A percentile compares a stretch with the other conserved stretches of the same genome.
These are phyloP conservation scores for Paecilomyces formosus DNA, from an alignment of 2,329 filamentous ascomycete species.

Conservation along the genomic window DNA sequence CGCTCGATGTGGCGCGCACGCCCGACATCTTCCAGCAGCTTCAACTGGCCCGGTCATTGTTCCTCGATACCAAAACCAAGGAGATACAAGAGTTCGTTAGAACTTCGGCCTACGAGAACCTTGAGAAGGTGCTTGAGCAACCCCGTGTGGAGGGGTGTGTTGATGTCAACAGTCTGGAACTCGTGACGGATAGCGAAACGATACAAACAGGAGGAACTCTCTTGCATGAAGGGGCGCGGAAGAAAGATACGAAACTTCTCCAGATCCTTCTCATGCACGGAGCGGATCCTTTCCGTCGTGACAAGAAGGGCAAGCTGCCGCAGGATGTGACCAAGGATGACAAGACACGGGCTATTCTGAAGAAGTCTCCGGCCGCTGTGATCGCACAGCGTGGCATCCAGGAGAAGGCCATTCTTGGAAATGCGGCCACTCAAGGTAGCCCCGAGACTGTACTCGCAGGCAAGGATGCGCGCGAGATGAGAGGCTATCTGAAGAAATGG, in stretches of 20 bases:
- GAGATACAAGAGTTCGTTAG: slow-evolving; percentile 75
- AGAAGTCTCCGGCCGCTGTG: slow-evolving; percentile 88
- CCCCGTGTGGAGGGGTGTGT: slow-evolving; percentile 76
- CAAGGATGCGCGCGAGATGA: slow-evolving; percentile 92
- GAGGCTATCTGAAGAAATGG: slow-evolving; percentile 98
- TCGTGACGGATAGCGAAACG: slow-evolving; percentile 72
- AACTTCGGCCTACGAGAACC: slow-evolving; percentile 63
- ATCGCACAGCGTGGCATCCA: slow-evolving; percentile 93
- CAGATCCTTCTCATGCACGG: slow-evolving; percentile 87
- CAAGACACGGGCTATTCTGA: slow-evolving; percentile 76
- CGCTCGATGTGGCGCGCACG: slow-evolving; percentile 81
- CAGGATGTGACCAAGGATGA: slow-evolving; percentile 97
- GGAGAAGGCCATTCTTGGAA: slow-evolving; percentile 90
- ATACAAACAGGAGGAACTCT: slow-evolving; percentile 81
- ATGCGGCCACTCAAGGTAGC: slow-evolving; percentile 53
- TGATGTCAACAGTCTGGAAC: slow-evolving; percentile 86
- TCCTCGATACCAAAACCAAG: slow-evolving; percentile 76
- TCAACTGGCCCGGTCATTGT: slow-evolving; percentile 82
- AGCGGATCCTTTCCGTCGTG: slow-evolving; percentile 89
- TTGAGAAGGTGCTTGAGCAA: slow-evolving; percentile 78
- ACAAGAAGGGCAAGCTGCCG: slow-evolving; percentile 89
- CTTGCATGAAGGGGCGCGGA: slow-evolving; percentile 85
- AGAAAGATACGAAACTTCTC: slow-evolving; percentile 78
- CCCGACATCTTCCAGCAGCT: slow-evolving; percentile 94
- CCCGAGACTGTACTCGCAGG: slow-evolving; percentile 56